Evolutionary conservation across 1,139 yeast genomes (phyloP).

Genomic region (Yamadazyma mexicana): DNA sequence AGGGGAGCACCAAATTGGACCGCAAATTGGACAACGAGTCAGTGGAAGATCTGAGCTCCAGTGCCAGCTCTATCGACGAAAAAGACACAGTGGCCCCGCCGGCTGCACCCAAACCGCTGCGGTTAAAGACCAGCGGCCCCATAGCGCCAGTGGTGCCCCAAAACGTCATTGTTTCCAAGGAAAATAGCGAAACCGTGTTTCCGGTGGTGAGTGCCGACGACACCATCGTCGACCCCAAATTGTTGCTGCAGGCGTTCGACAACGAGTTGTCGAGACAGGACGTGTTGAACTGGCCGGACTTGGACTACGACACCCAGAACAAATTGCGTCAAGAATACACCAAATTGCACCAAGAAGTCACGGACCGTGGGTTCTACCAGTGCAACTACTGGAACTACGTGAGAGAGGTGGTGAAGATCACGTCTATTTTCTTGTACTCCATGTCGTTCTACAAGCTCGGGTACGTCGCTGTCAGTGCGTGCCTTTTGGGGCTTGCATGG

Average conservation of each 20-base stretch:
- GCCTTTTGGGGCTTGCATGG: conserved; percentile 77
- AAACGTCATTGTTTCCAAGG: conserved; percentile 36
- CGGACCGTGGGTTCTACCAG: conserved; percentile 60
- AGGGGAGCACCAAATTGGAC: conserved; percentile 15
- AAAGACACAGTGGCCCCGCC: not conserved
- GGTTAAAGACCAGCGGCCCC: conserved; percentile 15
- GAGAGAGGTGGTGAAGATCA: conserved; percentile 64
- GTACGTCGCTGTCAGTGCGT: conserved; percentile 58
- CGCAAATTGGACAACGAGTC: conserved; percentile 18
- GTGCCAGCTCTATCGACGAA: conserved; percentile 11
- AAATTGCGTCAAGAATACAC: conserved; percentile 57
- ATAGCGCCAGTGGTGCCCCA: conserved; percentile 55
- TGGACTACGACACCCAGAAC: conserved; percentile 69
- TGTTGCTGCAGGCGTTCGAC: conserved; percentile 58
- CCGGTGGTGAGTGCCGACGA: conserved; percentile 29
- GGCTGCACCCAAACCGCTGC: not conserved
- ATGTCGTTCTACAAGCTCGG: conserved; percentile 48
- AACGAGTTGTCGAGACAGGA: conserved; percentile 54
- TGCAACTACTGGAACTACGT: conserved; percentile 74
- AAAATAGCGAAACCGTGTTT: conserved; percentile 35
- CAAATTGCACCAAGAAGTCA: conserved; percentile 56
- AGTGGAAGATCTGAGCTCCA: conserved; percentile 18
- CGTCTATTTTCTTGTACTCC: conserved; percentile 51
- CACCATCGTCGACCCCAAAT: conserved; percentile 55
- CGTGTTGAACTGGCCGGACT: conserved; percentile 53